These are phyloP conservation scores for Linnemannia hyalina DNA, from an alignment of 192 early-diverging fungal species.

Conservation along the genomic window DNA sequence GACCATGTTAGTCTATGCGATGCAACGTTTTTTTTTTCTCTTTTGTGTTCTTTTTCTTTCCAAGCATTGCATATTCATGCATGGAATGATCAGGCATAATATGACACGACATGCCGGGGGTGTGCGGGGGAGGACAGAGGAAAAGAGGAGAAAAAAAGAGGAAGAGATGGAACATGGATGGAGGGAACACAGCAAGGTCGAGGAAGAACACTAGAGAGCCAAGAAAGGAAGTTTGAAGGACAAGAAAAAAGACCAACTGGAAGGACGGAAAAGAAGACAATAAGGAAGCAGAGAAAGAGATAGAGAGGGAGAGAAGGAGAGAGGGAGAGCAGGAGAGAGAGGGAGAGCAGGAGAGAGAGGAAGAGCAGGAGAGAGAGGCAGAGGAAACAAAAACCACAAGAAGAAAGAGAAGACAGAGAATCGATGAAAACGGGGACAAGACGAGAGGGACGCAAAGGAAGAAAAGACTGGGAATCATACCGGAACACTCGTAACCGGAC, in stretches of 20 bases:
- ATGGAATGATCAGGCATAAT: background rate
- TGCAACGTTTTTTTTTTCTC: background rate
- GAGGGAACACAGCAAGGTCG: too few species aligned
- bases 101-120: background rate
- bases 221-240: too few species aligned
- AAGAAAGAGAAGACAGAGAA: background rate
- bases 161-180: too few species aligned
- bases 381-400: background rate
- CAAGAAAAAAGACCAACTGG: too few species aligned
- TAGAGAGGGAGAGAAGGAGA: too few species aligned
- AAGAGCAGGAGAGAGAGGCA: background rate
- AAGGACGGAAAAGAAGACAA: too few species aligned
- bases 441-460: background rate
- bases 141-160: background rate
- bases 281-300: too few species aligned
- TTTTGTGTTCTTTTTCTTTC: background rate
- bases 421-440: background rate
- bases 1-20: background rate
- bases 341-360: too few species aligned
- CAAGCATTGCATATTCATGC: background rate
- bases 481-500: conserved; percentile 48
- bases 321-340: too few species aligned
- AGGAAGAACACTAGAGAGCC: too few species aligned
- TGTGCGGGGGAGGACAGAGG: background rate
- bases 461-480: conserved; percentile 6